Conservation (phyloP, 352 stramenopile species). For the Pythium graminicola region DNA sequence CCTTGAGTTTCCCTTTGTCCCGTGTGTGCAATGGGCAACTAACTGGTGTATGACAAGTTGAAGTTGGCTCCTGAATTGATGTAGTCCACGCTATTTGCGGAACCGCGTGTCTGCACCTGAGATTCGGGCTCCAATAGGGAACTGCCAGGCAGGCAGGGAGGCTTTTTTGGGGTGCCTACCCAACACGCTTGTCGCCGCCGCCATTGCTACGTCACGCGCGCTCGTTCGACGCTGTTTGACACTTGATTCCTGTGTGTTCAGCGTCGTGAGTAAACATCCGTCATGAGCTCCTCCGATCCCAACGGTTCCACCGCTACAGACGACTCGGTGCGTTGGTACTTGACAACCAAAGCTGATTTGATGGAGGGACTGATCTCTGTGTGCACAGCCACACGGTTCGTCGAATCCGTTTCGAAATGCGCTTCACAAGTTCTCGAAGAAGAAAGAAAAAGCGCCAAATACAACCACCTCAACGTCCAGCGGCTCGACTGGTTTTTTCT, state of each 20-base stretch:
- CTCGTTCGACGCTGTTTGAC: no score
- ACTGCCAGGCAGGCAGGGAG: slow-evolving; percentile 14
- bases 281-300: slow-evolving; percentile 10
- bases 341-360: no score
- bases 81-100: background rate
- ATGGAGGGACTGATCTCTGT: background rate
- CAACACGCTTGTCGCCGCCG: background rate
- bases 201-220: background rate
- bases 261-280: background rate
- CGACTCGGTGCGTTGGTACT: slow-evolving; percentile 20
- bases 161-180: slow-evolving; percentile 13
- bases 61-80: slow-evolving; percentile 13
- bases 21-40: background rate
- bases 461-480: slow-evolving; percentile 27
- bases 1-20: slow-evolving; percentile 6
- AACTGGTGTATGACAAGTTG: slow-evolving; percentile 11
- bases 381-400: slow-evolving; percentile 22
- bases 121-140: background rate
- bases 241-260: no score
- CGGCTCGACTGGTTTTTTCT: slow-evolving; percentile 67
- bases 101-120: background rate
- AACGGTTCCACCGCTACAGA: slow-evolving; percentile 6
- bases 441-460: slow-evolving; percentile 41
- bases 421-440: slow-evolving; percentile 80
- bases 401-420: slow-evolving; percentile 72